These are phyloP conservation scores for Boletales sp. DNA, from an alignment of 768 basidiomycete genomes.

Conservation along the genomic window DNA sequence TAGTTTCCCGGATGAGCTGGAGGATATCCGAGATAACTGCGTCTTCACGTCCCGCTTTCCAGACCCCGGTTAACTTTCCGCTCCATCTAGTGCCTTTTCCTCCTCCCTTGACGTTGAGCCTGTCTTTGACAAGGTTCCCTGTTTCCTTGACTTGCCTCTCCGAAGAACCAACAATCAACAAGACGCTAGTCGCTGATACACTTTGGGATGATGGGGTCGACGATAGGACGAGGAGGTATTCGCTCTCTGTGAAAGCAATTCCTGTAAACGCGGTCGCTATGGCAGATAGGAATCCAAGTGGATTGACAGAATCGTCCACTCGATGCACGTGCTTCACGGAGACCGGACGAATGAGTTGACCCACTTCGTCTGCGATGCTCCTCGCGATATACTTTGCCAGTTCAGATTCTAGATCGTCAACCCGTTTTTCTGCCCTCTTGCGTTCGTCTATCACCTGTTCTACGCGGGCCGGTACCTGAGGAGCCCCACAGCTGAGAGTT, in stretches of 20 bases:
- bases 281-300: slow-evolving; percentile 57
- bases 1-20: slow-evolving; percentile 8
- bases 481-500: slow-evolving; percentile 63
- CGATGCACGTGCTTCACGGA: slow-evolving; percentile 55
- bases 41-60: slow-evolving; percentile 24
- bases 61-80: slow-evolving; percentile 59
- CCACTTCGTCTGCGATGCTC: slow-evolving; percentile 38
- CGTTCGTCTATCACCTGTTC: slow-evolving; percentile 64
- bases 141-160: slow-evolving; percentile 55
- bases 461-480: slow-evolving; percentile 67
- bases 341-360: slow-evolving; percentile 17
- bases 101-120: slow-evolving; percentile 68
- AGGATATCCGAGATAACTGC: slow-evolving; percentile 16
- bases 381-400: slow-evolving; percentile 50
- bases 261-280: slow-evolving; percentile 48
- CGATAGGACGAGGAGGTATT: slow-evolving; percentile 52
- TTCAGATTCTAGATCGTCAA: slow-evolving; percentile 66
- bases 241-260: slow-evolving; percentile 13
- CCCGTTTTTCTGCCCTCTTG: slow-evolving; percentile 62
- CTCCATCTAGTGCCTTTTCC: slow-evolving; percentile 77
- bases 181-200: slow-evolving; percentile 44
- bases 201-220: slow-evolving; percentile 62
- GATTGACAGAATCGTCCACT: slow-evolving; percentile 55
- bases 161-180: slow-evolving; percentile 59
- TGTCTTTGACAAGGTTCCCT: slow-evolving; percentile 55